These are phyloP conservation scores for Metschnikowia cerradonensis DNA, from an alignment of 805 yeast species.

Conservation along the genomic window DNA sequence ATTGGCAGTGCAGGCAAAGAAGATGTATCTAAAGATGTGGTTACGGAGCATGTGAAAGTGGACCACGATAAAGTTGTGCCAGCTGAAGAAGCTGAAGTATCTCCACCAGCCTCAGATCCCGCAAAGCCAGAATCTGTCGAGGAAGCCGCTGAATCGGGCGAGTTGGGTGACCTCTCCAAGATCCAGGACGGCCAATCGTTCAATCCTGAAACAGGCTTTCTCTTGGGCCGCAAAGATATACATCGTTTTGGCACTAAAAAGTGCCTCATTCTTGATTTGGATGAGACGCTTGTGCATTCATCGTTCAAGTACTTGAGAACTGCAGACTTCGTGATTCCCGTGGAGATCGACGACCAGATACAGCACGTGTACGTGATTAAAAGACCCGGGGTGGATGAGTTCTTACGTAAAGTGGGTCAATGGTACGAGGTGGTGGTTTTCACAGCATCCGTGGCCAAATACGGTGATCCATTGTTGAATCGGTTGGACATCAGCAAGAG, in stretches of 20 bases:
- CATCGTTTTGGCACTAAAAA: conserved; percentile 57
- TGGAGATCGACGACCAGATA: conserved; percentile 86
- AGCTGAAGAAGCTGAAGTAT: not conserved
- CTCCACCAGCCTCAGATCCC: not conserved
- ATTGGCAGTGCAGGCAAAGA: too few relatives aligned
- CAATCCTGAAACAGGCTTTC: conserved; percentile 57
- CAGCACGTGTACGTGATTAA: conserved; percentile 96
- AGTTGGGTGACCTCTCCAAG: conserved; percentile 46
- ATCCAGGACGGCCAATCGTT: conserved; percentile 70
- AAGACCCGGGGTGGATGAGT: conserved; percentile 97
- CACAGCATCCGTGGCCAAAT: conserved; percentile 92
- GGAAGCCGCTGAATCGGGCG: not conserved
- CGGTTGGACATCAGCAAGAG: conserved; percentile 72
- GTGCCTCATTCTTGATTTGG: conserved; percentile 87
- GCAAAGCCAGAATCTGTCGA: too few relatives aligned
- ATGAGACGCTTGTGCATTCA: conserved; percentile 94
- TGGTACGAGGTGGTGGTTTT: conserved; percentile 93
- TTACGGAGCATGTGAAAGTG: not conserved
- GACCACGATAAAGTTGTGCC: not conserved
- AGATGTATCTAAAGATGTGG: not conserved
- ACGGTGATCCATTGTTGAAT: conserved; percentile 93
- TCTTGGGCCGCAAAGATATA: conserved; percentile 54
- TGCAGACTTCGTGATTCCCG: conserved; percentile 96
- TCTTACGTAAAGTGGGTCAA: conserved; percentile 75
- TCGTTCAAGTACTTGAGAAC: conserved; percentile 87